These are phyloP conservation scores for Crithidia mellificae DNA, from an alignment of 208 protist genomes.

Conservation along the genomic window DNA sequence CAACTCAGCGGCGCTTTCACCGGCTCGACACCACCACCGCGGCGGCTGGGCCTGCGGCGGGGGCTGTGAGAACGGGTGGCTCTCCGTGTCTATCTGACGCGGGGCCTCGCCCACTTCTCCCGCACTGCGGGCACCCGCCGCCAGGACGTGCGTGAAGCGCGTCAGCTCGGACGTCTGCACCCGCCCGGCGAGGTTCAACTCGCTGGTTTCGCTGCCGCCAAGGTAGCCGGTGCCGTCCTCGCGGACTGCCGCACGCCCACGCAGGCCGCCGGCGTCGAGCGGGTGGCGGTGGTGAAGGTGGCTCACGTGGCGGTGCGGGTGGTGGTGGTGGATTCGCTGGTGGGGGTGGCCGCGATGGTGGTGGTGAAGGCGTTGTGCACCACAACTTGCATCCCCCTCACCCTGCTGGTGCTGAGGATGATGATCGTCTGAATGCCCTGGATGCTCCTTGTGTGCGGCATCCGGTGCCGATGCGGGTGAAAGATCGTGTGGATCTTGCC, in stretches of 20 bases:
- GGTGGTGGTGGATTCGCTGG: not conserved
- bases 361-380: not conserved
- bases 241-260: not conserved
- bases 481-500: no score
- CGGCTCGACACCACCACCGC: constrained; percentile 2
- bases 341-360: constrained; percentile 2
- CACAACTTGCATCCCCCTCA: not conserved
- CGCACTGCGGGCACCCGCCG: constrained; percentile 3
- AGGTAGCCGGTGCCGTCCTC: constrained; percentile 6
- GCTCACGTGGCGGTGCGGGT: not conserved
- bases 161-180: constrained; percentile 29
- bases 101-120: not conserved
- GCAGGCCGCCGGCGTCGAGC: not conserved
- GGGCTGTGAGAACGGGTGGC: not conserved
- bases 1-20: not conserved
- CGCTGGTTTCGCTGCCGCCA: constrained; percentile 5
- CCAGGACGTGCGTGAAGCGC: constrained; percentile 24
- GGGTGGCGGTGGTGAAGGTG: not conserved
- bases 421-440: no score
- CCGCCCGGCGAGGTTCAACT: not conserved
- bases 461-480: no score
- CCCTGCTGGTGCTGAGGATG: no score
- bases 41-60: constrained; percentile 1
- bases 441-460: no score
- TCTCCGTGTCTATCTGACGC: not conserved